Percentiles rank a stretch among this genome's conserved stretches.
Conservation (phyloP, 2,329 filamentous ascomycete genomes). For the Pseudopyrenochaeta lycopersici region DNA sequence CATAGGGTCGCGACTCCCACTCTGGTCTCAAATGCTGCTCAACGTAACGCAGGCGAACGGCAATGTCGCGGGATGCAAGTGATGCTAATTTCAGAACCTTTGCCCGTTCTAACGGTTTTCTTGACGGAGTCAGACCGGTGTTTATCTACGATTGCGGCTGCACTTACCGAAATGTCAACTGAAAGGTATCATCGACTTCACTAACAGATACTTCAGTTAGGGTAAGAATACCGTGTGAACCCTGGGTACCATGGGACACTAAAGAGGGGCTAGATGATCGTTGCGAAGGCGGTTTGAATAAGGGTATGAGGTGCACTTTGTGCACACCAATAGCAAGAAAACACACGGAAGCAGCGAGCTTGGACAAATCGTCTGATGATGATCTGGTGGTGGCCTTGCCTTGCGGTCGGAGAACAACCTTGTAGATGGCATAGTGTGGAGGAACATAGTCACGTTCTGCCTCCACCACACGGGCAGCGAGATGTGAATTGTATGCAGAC, state of each 20-base stretch:
- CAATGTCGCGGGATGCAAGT: constrained; percentile 70
- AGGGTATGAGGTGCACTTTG: constrained; percentile 73
- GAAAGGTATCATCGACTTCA: constrained; percentile 71
- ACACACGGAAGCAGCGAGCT: constrained; percentile 70
- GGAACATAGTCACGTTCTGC: constrained; percentile 74
- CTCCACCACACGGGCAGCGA: constrained; percentile 70
- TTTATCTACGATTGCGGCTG: neutral
- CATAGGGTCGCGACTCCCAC: constrained; percentile 70
- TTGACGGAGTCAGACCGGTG: constrained; percentile 27
- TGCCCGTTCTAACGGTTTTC: constrained; percentile 64
- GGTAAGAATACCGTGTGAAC: constrained; percentile 70
- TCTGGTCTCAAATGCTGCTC: constrained; percentile 72
- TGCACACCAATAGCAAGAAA: constrained; percentile 75
- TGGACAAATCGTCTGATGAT: constrained; percentile 72
- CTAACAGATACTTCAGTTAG: constrained; percentile 68
- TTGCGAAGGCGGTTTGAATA: constrained; percentile 65
- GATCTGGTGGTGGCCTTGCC: constrained; percentile 64
- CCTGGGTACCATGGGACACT: constrained; percentile 58
- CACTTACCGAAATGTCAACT: constrained; percentile 67
- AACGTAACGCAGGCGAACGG: constrained; percentile 67
- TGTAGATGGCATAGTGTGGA: constrained; percentile 72
- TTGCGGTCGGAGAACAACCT: constrained; percentile 70
- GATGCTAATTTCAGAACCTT: constrained; percentile 70
- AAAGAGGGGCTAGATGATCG: constrained; percentile 65
- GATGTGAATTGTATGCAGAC: constrained; percentile 68